phyloP scores from a whole-genome alignment of 352 stramenopile species.

The Phytophthora cajani region DNA sequence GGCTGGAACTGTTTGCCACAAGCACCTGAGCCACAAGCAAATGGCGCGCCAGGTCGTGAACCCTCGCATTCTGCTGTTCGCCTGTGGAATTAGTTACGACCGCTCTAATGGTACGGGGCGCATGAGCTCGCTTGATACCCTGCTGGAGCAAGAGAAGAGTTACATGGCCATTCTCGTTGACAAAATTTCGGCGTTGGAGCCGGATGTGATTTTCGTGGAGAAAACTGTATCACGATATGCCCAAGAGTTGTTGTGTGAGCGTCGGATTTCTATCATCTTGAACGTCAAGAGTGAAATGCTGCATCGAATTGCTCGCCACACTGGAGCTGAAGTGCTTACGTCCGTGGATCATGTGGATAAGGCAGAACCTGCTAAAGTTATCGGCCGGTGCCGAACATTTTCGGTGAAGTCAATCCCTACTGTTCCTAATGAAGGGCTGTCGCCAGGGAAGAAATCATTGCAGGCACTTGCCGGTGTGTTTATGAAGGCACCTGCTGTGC shows the following conservation, averaged over 20 bases:
- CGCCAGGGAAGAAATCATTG: conserved; percentile 35
- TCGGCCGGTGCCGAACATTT: conserved; percentile 76
- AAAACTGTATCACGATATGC: conserved; percentile 89
- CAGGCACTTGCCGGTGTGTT: conserved; percentile 38
- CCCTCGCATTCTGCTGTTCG: conserved; percentile 97
- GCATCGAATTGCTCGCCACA: conserved; percentile 93
- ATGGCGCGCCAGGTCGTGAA: conserved; percentile 95
- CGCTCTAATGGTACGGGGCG: conserved; percentile 81
- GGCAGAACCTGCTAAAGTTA: conserved; percentile 50
- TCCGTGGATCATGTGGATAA: conserved; percentile 94
- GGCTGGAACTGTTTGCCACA: conserved; percentile 95
- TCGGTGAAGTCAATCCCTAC: conserved; percentile 65
- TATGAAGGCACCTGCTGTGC: conserved; percentile 29
- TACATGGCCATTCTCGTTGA: conserved; percentile 97
- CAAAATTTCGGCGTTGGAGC: conserved; percentile 96
- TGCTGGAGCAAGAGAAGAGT: conserved; percentile 96
- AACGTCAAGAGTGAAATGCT: conserved; percentile 95
- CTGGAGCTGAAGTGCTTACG: conserved; percentile 91
- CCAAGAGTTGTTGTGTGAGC: conserved; percentile 93
- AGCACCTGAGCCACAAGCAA: conserved; percentile 97
- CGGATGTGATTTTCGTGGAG: conserved; percentile 96
- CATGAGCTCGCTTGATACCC: conserved; percentile 95
- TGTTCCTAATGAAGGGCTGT: conserved; percentile 45
- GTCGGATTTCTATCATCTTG: conserved; percentile 93
- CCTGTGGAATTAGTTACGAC: conserved; percentile 97